phyloP scores from a whole-genome alignment of 2,329 filamentous ascomycete species.

The Fusarium citri region DNA sequence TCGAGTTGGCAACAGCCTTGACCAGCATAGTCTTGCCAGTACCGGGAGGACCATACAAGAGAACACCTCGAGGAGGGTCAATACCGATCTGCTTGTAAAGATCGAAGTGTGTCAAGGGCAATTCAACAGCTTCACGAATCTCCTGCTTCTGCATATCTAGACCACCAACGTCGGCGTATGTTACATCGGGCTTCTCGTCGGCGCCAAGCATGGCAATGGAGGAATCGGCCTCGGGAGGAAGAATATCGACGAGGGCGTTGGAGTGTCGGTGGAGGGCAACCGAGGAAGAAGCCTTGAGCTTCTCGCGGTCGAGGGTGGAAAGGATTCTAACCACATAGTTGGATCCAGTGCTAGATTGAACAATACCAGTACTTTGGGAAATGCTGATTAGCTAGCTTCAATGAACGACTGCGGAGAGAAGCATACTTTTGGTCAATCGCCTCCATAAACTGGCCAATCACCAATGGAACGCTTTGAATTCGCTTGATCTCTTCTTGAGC shows the following conservation, averaged over 20 bases:
- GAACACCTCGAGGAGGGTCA: conserved; percentile 93
- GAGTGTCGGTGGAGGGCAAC: conserved; percentile 98
- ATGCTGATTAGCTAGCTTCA: conserved; percentile 11
- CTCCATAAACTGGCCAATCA: conserved; percentile 99
- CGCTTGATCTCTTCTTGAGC: conserved; percentile 99
- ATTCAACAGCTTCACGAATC: conserved; percentile 96
- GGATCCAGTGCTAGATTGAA: conserved; percentile 96
- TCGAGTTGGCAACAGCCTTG: conserved; percentile 98
- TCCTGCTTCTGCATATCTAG: conserved; percentile 99
- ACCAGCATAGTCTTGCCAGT: conserved; percentile 98
- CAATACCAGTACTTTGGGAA: conserved; percentile 86
- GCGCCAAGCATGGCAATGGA: conserved; percentile 98
- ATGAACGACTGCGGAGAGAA: conserved; percentile 2
- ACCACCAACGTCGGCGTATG: conserved; percentile 96
- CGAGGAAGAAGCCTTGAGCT: conserved; percentile 96
- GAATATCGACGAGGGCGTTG: conserved; percentile 97
- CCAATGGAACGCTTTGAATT: conserved; percentile 96
- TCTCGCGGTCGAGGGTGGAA: conserved; percentile 96
- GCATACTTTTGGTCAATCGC: conserved; percentile 97
- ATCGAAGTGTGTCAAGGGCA: conserved; percentile 97
- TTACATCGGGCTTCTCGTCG: conserved; percentile 98
- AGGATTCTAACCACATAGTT: conserved; percentile 99
- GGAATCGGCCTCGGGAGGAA: conserved; percentile 98
- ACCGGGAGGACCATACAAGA: conserved; percentile 95
- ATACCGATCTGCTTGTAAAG: conserved; percentile 99